Base-by-base conservation (phyloP, 2,329 filamentous ascomycete species). In the Ophiosphaerella narmari region DNA sequence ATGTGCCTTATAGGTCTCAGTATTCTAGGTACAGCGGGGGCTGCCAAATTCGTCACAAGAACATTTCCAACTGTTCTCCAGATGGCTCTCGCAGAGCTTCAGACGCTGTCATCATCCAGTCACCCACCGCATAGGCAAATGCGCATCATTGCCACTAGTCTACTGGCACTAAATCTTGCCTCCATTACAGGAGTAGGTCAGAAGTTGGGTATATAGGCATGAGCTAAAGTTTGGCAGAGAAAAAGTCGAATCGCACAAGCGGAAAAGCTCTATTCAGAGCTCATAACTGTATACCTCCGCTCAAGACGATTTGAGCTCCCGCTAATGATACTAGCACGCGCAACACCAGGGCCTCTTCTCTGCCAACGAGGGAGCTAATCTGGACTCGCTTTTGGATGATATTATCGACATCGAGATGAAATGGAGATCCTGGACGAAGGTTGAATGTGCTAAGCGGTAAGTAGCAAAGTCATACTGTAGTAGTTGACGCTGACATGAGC, bases 1-100 rank as follows among this genome's bases (percentile, higher is more conserved):
- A 82, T 82, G 77, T 81, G 78, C 56, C 72, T 82, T 12, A 78
- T 82, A 31, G 80, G 80, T 4, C 72, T 82, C 59, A 77, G 78
- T 42, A 75, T 81, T 43, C 60, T 82, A 34, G 79, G 78, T 7
- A 82, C 79, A 1, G 79, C 77, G 38, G 79, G 79, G 9, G 78
- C 79, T 9, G 75, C 77, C 0, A 75, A 72, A 26, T 82, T 82
- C 60, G 78, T 81, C 7, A 73, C 73, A 6, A 72, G 71, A 33
- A 78, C 77, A 45, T 80, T 80, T 52, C 65, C 73, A 2, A 57
- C 59, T 35, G 62, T 74, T 3, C 48, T 74, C 21, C 75, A 78
- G 45, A 74, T 74, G 50, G 71, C 78, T 7, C 72, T 72, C 3
- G 65, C 59, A 9, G 77, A 80, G 40, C 55, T 81, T 7, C 71